Conservation (phyloP, 805 yeast genomes). For the Suhomyces sp. region DNA sequence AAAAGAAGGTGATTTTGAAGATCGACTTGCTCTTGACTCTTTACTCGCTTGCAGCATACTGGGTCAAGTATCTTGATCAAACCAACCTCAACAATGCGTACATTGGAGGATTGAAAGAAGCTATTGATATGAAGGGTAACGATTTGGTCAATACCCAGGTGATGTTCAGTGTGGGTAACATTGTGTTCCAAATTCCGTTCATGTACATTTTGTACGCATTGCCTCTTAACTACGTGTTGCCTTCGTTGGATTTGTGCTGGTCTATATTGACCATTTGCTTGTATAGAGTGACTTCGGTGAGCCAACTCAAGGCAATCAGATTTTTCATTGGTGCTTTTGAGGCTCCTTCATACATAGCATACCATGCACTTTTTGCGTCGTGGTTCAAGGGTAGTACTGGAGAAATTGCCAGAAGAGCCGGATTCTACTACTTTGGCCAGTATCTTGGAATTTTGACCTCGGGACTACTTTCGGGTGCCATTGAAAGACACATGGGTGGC, state of each 20-base stretch:
- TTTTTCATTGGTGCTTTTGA: conserved; percentile 71
- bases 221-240: conserved; percentile 53
- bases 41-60: conserved; percentile 45
- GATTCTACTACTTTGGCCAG: conserved; percentile 60
- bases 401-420: conserved; percentile 62
- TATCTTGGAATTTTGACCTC: conserved; percentile 60
- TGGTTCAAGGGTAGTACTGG: conserved; percentile 24
- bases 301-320: conserved; percentile 57
- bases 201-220: conserved; percentile 53
- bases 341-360: conserved; percentile 48
- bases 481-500: conserved; percentile 47
- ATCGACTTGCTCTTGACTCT: conserved; percentile 32
- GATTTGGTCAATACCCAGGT: conserved; percentile 61
- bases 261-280: conserved; percentile 59
- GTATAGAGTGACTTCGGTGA: conserved; percentile 47
- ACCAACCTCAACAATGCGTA: conserved; percentile 64
- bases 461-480: conserved; percentile 60
- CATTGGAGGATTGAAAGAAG: conserved; percentile 60
- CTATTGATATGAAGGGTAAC: conserved; percentile 55
- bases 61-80: conserved; percentile 66
- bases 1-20: conserved; percentile 28
- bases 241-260: conserved; percentile 63
- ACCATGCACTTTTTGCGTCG: conserved; percentile 36
- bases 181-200: conserved; percentile 62
- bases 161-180: conserved; percentile 56